A percentile compares a stretch with the other conserved stretches of the same genome.
These are phyloP conservation scores for Asterochloris sp. DNA, from an alignment of 139 green algal species.

Conservation along the genomic window DNA sequence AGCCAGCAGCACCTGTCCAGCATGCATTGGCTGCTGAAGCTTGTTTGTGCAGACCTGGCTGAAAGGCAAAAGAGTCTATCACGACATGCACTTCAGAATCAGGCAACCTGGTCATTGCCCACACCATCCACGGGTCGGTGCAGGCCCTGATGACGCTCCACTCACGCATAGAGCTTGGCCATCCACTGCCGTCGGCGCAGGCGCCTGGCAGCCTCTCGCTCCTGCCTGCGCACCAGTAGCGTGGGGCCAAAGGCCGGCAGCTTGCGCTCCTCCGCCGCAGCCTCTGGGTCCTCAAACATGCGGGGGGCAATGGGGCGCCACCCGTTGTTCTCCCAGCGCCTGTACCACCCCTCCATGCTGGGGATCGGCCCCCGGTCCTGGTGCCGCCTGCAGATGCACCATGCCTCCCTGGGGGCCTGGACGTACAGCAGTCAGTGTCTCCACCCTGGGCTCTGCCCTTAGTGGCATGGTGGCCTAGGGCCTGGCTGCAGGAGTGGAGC, in stretches of 20 bases:
- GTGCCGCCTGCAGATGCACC: not conserved
- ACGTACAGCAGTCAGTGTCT: not conserved
- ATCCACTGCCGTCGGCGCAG: constrained; percentile 16
- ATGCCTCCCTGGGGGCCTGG: not conserved
- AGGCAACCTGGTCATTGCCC: too few species aligned
- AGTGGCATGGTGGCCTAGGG: not conserved
- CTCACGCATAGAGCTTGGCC: constrained; percentile 13
- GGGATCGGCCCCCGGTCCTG: not conserved
- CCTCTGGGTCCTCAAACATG: constrained; percentile 33
- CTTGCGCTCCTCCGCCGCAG: not conserved
- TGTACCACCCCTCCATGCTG: constrained; percentile 53
- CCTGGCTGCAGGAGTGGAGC: not conserved
- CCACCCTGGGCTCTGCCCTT: not conserved
- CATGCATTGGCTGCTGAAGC: too few species aligned
- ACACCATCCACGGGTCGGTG: not conserved
- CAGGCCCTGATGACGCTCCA: not conserved
- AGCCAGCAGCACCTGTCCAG: too few species aligned
- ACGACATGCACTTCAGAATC: too few species aligned
- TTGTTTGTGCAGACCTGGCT: too few species aligned
- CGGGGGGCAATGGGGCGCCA: constrained; percentile 64
- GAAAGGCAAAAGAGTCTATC: too few species aligned
- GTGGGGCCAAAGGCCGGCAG: constrained; percentile 2
- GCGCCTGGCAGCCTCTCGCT: not conserved
- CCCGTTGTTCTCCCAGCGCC: constrained; percentile 64
- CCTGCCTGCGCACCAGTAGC: constrained; percentile 6